Base-by-base conservation (phyloP, 495 filamentous ascomycete species). In the Annulohypoxylon bovei region DNA sequence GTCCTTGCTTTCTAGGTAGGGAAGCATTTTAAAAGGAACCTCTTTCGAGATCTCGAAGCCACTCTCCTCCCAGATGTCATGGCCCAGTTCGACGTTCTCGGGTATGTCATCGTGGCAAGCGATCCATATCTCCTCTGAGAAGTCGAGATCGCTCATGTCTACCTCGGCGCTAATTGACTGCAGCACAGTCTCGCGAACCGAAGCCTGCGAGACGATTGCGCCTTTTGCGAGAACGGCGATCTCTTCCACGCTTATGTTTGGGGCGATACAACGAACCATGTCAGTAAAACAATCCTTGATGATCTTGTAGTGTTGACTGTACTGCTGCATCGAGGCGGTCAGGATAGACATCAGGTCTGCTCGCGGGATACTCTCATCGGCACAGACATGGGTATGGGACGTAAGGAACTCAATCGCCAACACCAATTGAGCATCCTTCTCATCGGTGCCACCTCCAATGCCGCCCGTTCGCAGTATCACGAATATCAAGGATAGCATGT, bases 61-160 rank as follows among this genome's bases (percentile, higher is more conserved):
- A 75, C 94, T 97, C 66, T 96, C 95, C 77, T 97, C 93, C 95
- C 96, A 98, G 35, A 98, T 98, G 0, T 92, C 88, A 27, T 86
- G 86, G 1, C 91, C 95, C 28, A 97, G 82, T 37, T 97, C 93
- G 5, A 83, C 85, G 71, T 98, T 98, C 73, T 98, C 95, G 11
- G 93, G 89, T 0, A 92, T 87, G 62, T 95, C 92, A 65, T 99
- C 95, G 73, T 98, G 94, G 77, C 88, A 95, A 56, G 89, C 90
- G 22, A 99, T 84, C 95, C 95, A 98, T 11, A 98, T 91, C 71
- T 98, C 93, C 63, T 93, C 92, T 7, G 89, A 94, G 75, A 93
- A 95, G 30, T 89, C 87, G 25, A 91, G 82, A 55, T 97, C 92
- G 52, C 89, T 94, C 83, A 99, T 84, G 72, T 98, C 95, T 39